phyloP scores from a whole-genome alignment of 352 stramenopile genomes.

The Pythium sp. region DNA sequence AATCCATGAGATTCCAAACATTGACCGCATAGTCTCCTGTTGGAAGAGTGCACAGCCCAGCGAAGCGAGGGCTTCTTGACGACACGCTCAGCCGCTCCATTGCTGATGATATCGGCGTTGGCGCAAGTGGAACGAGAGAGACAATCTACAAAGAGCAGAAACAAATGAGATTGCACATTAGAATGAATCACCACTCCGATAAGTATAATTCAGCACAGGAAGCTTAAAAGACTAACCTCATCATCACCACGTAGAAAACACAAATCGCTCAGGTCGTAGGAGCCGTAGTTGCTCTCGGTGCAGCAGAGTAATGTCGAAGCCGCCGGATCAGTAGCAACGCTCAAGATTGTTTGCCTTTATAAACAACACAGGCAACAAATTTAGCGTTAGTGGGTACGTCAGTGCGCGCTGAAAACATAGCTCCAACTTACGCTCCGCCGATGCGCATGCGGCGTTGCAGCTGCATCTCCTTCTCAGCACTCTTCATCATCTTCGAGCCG shows the following conservation, averaged over 20 bases:
- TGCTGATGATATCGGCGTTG: constrained; percentile 39
- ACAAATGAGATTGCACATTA: not conserved
- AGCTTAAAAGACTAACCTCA: constrained; percentile 27
- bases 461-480: constrained; percentile 66
- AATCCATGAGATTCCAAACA: constrained; percentile 60
- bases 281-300: constrained; percentile 55
- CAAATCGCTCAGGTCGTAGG: constrained; percentile 72
- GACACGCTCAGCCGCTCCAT: constrained; percentile 45
- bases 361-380: not conserved
- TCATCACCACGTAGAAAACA: constrained; percentile 66
- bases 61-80: constrained; percentile 45
- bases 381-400: not conserved
- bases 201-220: not conserved
- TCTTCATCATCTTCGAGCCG: constrained; percentile 48
- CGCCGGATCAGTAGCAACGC: constrained; percentile 44
- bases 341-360: constrained; percentile 43
- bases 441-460: constrained; percentile 61
- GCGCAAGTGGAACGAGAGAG: constrained; percentile 34
- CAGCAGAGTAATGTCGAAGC: constrained; percentile 55
- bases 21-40: constrained; percentile 45
- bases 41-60: constrained; percentile 35
- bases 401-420: not conserved
- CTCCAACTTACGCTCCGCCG: constrained; percentile 36
- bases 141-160: constrained; percentile 24
- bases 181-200: too few species aligned